These are phyloP conservation scores for Peribolospora kevripleyi DNA, from an alignment of 768 basidiomycete genomes.

Conservation along the genomic window DNA sequence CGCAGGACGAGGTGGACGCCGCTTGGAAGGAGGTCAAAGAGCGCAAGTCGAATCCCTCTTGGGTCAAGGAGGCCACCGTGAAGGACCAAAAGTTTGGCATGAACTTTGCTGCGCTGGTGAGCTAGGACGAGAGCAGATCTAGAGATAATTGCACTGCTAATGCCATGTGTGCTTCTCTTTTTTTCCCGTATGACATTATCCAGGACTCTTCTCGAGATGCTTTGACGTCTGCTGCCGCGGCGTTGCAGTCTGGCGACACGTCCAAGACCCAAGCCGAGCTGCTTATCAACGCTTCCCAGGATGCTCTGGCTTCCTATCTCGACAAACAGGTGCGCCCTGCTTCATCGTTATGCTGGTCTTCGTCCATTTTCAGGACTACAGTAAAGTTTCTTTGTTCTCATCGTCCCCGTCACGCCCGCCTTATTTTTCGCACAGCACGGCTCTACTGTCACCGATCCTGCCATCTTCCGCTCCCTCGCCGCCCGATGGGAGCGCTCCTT, in stretches of 20 bases:
- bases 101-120: conserved; percentile 55
- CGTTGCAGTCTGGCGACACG: conserved; percentile 24
- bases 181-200: background rate
- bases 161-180: background rate
- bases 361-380: too few relatives aligned
- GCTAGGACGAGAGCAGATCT: conserved; percentile 15
- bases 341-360: background rate
- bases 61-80: conserved; percentile 45
- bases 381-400: background rate
- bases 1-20: too few relatives aligned
- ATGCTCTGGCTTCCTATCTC: conserved; percentile 45
- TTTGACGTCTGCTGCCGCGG: background rate
- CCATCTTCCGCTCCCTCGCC: conserved; percentile 55
- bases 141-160: background rate
- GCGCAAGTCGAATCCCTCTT: conserved; percentile 13
- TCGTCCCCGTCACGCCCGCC: background rate
- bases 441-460: conserved; percentile 58
- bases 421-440: conserved; percentile 31
- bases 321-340: conserved; percentile 39
- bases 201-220: too few relatives aligned
- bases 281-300: conserved; percentile 49
- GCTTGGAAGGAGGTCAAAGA: too few relatives aligned
- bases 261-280: conserved; percentile 26
- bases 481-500: conserved; percentile 73
- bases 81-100: conserved; percentile 82